phyloP scores from a whole-genome alignment of 768 basidiomycete species.

The Dioszegia crocea region DNA sequence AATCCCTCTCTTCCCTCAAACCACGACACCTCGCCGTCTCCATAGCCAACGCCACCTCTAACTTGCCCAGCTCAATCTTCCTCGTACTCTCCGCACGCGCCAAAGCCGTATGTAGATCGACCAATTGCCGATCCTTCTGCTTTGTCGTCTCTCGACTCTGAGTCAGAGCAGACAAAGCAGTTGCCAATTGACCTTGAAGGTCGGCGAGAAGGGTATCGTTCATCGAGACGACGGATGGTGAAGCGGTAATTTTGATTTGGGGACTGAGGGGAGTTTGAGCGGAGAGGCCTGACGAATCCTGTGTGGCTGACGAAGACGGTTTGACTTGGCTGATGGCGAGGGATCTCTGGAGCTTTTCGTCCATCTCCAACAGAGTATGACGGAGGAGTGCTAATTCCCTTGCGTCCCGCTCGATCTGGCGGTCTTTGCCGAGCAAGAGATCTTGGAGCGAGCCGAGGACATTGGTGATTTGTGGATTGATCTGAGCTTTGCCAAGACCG shows the following conservation, averaged over 20 bases:
- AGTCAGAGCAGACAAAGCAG: conserved; percentile 27
- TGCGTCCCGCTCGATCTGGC: conserved; percentile 43
- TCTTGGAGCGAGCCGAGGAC: conserved; percentile 38
- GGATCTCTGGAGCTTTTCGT: conserved; percentile 32
- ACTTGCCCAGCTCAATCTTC: conserved; percentile 19
- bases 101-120: conserved; percentile 23
- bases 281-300: not conserved
- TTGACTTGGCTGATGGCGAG: not conserved
- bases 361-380: conserved; percentile 38
- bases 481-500: not conserved
- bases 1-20: conserved; percentile 34
- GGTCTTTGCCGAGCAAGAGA: conserved; percentile 36
- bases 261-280: conserved; percentile 8
- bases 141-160: conserved; percentile 13
- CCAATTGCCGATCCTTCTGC: conserved; percentile 17
- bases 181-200: conserved; percentile 29
- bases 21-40: conserved; percentile 27
- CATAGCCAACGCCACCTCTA: conserved; percentile 34
- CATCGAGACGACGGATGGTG: conserved; percentile 16
- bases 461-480: conserved; percentile 24
- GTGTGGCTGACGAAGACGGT: not conserved
- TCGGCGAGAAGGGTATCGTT: conserved; percentile 20
- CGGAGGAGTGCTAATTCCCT: conserved; percentile 37
- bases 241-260: conserved; percentile 35
- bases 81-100: conserved; percentile 18